Evolutionary conservation across 192 early-diverging fungal species (phyloP), one percentile per base, ranked within the genome.

Genomic region (Coemansia sp.): DNA sequence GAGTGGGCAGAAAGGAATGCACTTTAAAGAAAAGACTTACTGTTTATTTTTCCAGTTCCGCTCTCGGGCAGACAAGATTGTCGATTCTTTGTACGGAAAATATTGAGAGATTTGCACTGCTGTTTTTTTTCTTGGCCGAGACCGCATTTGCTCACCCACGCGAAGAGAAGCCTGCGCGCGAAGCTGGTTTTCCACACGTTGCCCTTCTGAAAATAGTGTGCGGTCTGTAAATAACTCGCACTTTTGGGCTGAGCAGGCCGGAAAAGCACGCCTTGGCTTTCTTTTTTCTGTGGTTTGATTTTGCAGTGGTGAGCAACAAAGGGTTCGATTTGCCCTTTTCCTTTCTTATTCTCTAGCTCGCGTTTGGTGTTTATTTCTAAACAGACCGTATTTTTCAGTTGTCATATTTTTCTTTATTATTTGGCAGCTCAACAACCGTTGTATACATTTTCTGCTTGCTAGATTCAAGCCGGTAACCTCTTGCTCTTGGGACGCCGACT

Each of bases 281-380:
- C 31, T 35, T 35, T 35, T 35, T 35, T 35, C 31, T 35, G 31
- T 35, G 8, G 41, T 12, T n/a, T 16, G 41, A 16, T 45, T 45
- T 45, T 45, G 43, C 10, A 16, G 17, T 49, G n/a, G 48, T 19
- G 48, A 19, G 48, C 48, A 49, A n/a, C 16, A 21, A 35, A 49
- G 48, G 19, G 48, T 19, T 8, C 17, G 4, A 17, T 2, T 45
- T 45, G 10, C 19, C 7, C 19, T 22, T 19, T 49, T 17, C 21
- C 48, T 22, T 17, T 49, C 48, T 22, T 49, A 45, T n/a, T 45
- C 41, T 45, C 41, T 5, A 10, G 41, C 41, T 45, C 41, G 41
- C 41, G 48, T 19, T 49, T 49, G 48, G 48, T 49, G 16, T 12
- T 17, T 49, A 49, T 49, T 49, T 49, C 48, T 49, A 19, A 49